These are phyloP conservation scores for Heterobasidion occidentale DNA, from an alignment of 1,284 basidiomycete genomes.

Conservation along the genomic window DNA sequence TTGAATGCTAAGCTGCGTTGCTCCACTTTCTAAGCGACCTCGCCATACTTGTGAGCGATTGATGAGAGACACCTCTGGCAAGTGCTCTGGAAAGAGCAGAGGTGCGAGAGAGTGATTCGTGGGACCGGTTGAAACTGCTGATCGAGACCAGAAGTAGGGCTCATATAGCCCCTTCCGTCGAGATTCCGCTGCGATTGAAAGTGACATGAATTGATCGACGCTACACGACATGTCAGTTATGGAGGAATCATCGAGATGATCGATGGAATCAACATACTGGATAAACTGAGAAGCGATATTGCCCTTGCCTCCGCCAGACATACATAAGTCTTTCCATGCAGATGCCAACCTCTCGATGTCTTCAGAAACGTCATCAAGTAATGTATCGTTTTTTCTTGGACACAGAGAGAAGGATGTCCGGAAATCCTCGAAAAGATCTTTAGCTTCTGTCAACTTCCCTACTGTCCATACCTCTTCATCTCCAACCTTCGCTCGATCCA, in stretches of 20 bases:
- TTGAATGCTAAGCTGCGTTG: slow-evolving; percentile 33
- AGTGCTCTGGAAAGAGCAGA: slow-evolving; percentile 64
- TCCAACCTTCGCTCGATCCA: slow-evolving; percentile 33
- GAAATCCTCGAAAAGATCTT: slow-evolving; percentile 42
- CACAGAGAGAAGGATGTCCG: slow-evolving; percentile 45
- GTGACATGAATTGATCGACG: slow-evolving; percentile 70
- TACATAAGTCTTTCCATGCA: slow-evolving; percentile 45
- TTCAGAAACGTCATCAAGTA: slow-evolving; percentile 28
- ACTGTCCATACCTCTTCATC: slow-evolving; percentile 36
- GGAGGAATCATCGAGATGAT: not conserved
- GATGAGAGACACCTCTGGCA: slow-evolving; percentile 59
- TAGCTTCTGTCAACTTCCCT: slow-evolving; percentile 32
- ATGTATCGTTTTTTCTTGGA: slow-evolving; percentile 27
- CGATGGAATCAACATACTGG: slow-evolving; percentile 33
- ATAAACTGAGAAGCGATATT: slow-evolving; percentile 49
- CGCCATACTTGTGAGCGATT: slow-evolving; percentile 57
- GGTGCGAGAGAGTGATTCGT: slow-evolving; percentile 51
- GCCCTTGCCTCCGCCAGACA: slow-evolving; percentile 32
- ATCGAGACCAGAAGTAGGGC: slow-evolving; percentile 61
- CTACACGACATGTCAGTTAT: slow-evolving; percentile 28
- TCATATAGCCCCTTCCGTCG: slow-evolving; percentile 64
- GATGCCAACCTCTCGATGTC: slow-evolving; percentile 42
- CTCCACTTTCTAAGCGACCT: slow-evolving; percentile 53
- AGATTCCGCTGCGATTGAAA: slow-evolving; percentile 70
- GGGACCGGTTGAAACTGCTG: slow-evolving; percentile 26